Conservation (phyloP, 495 filamentous ascomycete genomes). For the Staphylotrichum tortipilum region DNA sequence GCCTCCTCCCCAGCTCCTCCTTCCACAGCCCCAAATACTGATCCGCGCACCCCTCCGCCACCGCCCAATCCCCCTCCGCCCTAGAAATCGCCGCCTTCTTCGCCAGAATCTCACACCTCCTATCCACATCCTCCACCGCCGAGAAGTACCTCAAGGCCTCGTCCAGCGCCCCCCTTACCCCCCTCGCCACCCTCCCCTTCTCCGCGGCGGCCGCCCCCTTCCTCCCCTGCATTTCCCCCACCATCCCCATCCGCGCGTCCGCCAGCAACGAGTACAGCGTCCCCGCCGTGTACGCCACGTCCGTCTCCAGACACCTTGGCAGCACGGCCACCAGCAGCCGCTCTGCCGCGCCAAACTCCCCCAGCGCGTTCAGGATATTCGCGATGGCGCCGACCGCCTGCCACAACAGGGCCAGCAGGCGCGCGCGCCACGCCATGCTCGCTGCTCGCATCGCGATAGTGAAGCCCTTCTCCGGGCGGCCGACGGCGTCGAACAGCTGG, state of each 20-base stretch:
- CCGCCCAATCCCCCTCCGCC: slow-evolving; percentile 57
- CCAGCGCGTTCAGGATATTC: slow-evolving; percentile 57
- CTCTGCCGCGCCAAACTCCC: slow-evolving; percentile 65
- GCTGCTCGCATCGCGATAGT: slow-evolving; percentile 74
- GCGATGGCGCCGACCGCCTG: slow-evolving; percentile 62
- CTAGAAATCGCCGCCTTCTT: slow-evolving; percentile 79
- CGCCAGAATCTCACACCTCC: slow-evolving; percentile 74
- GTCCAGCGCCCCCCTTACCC: slow-evolving; percentile 59
- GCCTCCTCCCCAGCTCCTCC: slow-evolving; percentile 22
- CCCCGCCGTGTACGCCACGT: slow-evolving; percentile 55
- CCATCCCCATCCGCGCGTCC: slow-evolving; percentile 77
- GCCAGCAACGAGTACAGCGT: slow-evolving; percentile 66
- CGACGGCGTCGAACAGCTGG: slow-evolving; percentile 57
- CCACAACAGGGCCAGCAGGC: slow-evolving; percentile 68
- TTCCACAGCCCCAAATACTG: slow-evolving; percentile 56
- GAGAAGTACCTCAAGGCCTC: slow-evolving; percentile 57
- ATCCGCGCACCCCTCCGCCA: slow-evolving; percentile 68
- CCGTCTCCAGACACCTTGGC: slow-evolving; percentile 74
- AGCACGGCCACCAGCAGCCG: slow-evolving; percentile 63
- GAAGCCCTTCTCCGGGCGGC: slow-evolving; percentile 72
- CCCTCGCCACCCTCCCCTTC: neutral
- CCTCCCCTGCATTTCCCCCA: slow-evolving; percentile 38
- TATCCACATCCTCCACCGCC: slow-evolving; percentile 61
- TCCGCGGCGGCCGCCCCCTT: neutral
- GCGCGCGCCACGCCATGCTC: slow-evolving; percentile 61